A percentile compares a stretch with the other conserved stretches of the same genome.
These are phyloP conservation scores for Phytopythium sindhum DNA, from an alignment of 352 stramenopile species.

Conservation along the genomic window DNA sequence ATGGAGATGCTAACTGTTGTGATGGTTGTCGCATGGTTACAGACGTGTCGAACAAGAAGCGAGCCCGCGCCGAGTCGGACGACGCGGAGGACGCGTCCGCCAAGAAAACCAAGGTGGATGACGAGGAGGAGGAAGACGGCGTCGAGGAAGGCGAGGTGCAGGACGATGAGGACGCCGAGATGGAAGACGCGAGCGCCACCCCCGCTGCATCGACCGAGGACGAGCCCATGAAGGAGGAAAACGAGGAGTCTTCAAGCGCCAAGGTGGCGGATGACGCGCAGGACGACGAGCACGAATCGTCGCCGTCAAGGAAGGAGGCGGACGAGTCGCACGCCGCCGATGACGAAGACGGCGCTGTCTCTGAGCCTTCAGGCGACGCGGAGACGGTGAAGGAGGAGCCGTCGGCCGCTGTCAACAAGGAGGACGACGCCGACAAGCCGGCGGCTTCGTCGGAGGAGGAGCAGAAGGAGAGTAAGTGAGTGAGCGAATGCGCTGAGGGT, in stretches of 20 bases:
- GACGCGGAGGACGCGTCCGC: conserved; percentile 12
- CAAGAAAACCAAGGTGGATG: conserved; percentile 21
- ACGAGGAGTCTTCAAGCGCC: not conserved
- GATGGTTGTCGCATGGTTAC: conserved; percentile 8
- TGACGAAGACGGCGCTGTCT: not conserved
- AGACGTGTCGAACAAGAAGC: conserved; percentile 24
- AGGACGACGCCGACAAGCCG: not conserved
- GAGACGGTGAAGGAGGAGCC: not conserved
- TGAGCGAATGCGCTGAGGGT: not conserved
- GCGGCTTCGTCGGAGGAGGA: not conserved
- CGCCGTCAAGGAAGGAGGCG: not conserved
- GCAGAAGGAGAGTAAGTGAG: conserved; percentile 6
- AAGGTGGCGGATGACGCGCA: not conserved
- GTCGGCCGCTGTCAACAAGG: not conserved
- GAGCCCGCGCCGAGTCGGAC: conserved; percentile 22
- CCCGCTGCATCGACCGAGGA: conserved; percentile 1
- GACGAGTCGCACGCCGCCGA: not conserved
- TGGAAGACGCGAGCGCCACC: conserved; percentile 4
- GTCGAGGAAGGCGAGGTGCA: conserved; percentile 16
- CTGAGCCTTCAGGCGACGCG: not conserved
- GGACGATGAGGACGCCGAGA: conserved; percentile 5
- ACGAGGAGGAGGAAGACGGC: conserved; percentile 18
- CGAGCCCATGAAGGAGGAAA: conserved; percentile 8
- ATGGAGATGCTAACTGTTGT: conserved; percentile 49
- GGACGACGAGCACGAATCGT: not conserved